A percentile compares a stretch with the other conserved stretches of the same genome.
Conservation (phyloP, 768 basidiomycete genomes). For the Tubosaeta sp. region DNA sequence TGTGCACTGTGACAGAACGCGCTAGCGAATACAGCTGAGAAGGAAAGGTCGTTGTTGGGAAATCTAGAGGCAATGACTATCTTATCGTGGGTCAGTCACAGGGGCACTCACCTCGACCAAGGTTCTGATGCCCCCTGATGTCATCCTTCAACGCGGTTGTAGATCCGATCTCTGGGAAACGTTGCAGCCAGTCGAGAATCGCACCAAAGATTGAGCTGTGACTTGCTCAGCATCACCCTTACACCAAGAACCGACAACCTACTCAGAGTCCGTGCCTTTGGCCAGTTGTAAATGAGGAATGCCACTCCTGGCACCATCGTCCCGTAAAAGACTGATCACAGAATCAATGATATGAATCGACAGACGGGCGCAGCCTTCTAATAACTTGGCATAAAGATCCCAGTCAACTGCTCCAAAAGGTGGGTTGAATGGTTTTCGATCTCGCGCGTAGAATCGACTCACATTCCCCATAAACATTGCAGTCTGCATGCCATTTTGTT, state of each 20-base stretch:
- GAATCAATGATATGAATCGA: conserved; percentile 36
- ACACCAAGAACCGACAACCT: conserved; percentile 12
- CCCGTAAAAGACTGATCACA: conserved; percentile 28
- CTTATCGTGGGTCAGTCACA: not conserved
- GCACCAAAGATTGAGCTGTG: conserved; percentile 21
- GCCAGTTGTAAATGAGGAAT: conserved; percentile 36
- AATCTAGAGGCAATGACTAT: conserved; percentile 20
- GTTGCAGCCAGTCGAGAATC: conserved; percentile 25
- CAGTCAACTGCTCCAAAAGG: conserved; percentile 47
- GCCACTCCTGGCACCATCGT: conserved; percentile 17
- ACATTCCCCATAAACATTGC: conserved; percentile 42
- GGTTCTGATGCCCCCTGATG: conserved; percentile 20
- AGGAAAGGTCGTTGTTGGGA: conserved; percentile 41
- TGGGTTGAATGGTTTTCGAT: not conserved
- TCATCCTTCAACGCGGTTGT: conserved; percentile 18
- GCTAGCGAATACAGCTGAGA: conserved; percentile 45
- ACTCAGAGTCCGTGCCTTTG: conserved; percentile 39
- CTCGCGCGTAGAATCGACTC: conserved; percentile 18
- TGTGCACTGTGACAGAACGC: conserved; percentile 28
- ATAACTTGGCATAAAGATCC: conserved; percentile 44
- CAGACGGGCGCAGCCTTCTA: conserved; percentile 38
- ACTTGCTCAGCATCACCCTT: not conserved
- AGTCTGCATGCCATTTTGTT: conserved; percentile 20
- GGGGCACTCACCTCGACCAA: conserved; percentile 23
- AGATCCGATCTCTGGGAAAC: conserved; percentile 17